Base-by-base conservation (phyloP, 1,284 basidiomycete genomes). In the Caloboletus firmus region DNA sequence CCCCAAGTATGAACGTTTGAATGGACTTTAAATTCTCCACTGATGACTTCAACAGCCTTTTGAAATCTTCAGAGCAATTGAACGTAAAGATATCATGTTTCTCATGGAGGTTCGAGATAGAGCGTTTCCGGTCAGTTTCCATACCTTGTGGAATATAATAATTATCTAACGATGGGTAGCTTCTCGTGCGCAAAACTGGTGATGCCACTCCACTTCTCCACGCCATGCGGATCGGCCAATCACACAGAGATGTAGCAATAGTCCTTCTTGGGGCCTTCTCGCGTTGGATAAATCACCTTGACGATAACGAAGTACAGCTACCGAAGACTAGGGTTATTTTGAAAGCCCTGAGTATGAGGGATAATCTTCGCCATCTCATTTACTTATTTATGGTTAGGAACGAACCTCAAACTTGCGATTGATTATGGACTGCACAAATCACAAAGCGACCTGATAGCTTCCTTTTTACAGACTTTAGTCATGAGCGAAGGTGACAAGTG, bases 401-500 rank as follows among this genome's bases (percentile, higher is more conserved):
- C 82, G 17, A 91, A 91, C 62, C 78, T 93, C 44, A 91, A 91
- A 67, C 79, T 89, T 51, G 91, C 89, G 12, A 93, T 93, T 48
- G 89, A 92, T 66, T 87, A 83, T 62, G 91, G 89, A 17, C 74
- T 93, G 31, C 81, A 88, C 56, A 84, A 81, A 59, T 83, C 84
- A 1, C 89, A 91, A 63, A 87, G 80, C 58, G 89, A 92, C 61
- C 76, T 92, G 34, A 87, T 86, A 53, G 87, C 89, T 22, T 91
- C 89, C 2, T 93, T 91, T 67, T 71, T 93, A 62, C 90, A 93
- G 70, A 89, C 87, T 8, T 74, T 92, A 35, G 81, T 93, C 54
- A 93, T 93, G 90, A 90, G 87, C 57, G 89, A 93, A 73, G 90
- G 90, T 18, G 89, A 91, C 60, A 82, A 81, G 62, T 93, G 91